Evolutionary conservation across 306 rosid species (phyloP).

Genomic region (Alnus rubra): DNA sequence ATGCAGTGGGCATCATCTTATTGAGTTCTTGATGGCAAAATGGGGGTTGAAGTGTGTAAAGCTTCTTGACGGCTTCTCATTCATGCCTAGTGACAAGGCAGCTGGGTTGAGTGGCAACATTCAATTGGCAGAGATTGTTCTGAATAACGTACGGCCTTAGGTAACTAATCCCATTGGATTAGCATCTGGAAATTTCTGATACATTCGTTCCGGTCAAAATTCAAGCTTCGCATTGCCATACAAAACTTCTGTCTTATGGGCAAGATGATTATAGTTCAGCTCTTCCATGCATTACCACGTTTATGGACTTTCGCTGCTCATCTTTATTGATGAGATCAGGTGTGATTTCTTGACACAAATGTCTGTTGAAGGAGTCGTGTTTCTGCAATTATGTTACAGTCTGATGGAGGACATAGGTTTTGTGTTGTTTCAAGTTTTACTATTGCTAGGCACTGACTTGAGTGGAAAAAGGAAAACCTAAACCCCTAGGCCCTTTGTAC

Average conservation of each 20-base stretch:
- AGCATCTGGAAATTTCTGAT: constrained; percentile 11
- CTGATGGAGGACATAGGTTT: no score
- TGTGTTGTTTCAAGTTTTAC: no score
- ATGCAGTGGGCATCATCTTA: constrained; percentile 78
- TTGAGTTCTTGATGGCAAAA: constrained; percentile 73
- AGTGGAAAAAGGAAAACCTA: no score
- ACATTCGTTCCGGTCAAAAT: background rate
- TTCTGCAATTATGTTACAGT: no score
- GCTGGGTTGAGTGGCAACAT: constrained; percentile 75
- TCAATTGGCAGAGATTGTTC: constrained; percentile 81
- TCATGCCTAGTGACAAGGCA: constrained; percentile 70
- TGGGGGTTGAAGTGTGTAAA: constrained; percentile 84
- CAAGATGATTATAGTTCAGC: background rate
- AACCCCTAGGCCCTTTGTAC: background rate
- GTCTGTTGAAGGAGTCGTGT: no score
- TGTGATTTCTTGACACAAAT: no score
- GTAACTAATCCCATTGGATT: constrained; percentile 28
- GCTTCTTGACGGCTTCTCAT: constrained; percentile 87
- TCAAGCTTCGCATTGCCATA: background rate
- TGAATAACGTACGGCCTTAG: constrained; percentile 41
- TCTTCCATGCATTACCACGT: background rate
- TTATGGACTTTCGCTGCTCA: background rate
- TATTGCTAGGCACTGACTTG: no score
- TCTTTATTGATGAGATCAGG: no score
- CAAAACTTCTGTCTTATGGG: background rate